These are phyloP conservation scores for Aegilops umbellulata DNA, from an alignment of 176 grass and related monocot species.

Conservation along the genomic window DNA sequence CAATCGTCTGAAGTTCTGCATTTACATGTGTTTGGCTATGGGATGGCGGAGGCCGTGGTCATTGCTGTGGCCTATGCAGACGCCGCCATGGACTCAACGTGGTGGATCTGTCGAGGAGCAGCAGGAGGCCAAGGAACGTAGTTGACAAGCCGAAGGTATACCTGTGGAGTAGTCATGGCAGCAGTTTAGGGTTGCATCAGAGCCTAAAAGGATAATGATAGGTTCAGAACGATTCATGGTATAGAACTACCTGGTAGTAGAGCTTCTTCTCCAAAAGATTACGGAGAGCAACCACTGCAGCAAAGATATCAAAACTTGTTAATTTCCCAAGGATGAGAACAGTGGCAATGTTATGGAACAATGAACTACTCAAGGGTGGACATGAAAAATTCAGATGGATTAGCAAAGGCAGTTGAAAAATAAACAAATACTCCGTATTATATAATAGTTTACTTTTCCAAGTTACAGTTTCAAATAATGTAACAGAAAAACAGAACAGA, in stretches of 20 bases:
- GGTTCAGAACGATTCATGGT: neutral
- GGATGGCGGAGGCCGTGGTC: neutral
- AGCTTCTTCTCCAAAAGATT: slow-evolving; percentile 42
- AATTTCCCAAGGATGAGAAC: slow-evolving; percentile 18
- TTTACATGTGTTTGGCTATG: slow-evolving; percentile 25
- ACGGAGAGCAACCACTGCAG: slow-evolving; percentile 52
- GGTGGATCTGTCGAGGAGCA: slow-evolving; percentile 45
- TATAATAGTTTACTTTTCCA: neutral
- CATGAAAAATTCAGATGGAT: neutral
- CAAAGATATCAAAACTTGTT: neutral
- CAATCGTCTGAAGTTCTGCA: neutral
- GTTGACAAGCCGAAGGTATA: slow-evolving; percentile 54
- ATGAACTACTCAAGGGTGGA: neutral
- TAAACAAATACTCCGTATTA: neutral
- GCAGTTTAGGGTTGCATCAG: slow-evolving; percentile 28
- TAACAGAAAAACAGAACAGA: neutral
- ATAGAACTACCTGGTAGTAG: slow-evolving; percentile 37
- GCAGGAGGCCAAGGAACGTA: slow-evolving; percentile 44
- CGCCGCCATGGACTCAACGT: slow-evolving; percentile 37
- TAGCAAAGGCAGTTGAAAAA: neutral
- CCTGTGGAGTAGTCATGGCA: slow-evolving; percentile 26
- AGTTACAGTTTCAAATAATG: neutral
- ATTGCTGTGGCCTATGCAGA: slow-evolving; percentile 38
- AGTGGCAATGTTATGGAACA: neutral
- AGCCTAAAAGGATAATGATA: slow-evolving; percentile 8